Percentiles rank a stretch among this genome's conserved stretches.
phyloP scores from a whole-genome alignment of 1,284 basidiomycete species.

The Ceratobasidium sp. region DNA sequence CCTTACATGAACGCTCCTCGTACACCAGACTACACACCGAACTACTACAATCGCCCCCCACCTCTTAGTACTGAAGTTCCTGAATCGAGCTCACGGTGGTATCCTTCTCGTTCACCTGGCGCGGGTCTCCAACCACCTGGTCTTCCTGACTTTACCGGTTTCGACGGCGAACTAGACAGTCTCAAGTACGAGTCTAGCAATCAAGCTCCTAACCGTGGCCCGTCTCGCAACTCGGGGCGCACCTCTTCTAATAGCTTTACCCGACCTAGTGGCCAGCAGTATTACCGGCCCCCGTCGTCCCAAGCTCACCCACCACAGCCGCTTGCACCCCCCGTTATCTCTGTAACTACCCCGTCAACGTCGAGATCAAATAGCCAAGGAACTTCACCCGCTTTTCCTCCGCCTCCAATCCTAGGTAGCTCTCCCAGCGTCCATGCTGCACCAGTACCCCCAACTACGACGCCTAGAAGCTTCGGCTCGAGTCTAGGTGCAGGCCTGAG shows the following conservation, averaged over 20 bases:
- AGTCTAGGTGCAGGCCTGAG: slow-evolving; percentile 1
- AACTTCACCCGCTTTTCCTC: slow-evolving; percentile 4
- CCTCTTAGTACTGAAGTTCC: slow-evolving; percentile 16
- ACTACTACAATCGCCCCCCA: slow-evolving; percentile 6
- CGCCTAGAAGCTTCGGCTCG: slow-evolving; percentile 6
- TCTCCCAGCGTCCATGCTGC: slow-evolving; percentile 10
- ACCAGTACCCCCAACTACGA: neutral
- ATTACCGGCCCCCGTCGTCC: neutral
- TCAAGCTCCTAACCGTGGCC: neutral
- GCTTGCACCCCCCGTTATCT: neutral
- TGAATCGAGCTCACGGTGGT: slow-evolving; percentile 7
- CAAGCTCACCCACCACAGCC: neutral
- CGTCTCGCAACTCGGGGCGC: slow-evolving; percentile 27
- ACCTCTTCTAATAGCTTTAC: slow-evolving; percentile 6
- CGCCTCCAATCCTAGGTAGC: neutral
- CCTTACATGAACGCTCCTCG: slow-evolving; percentile 14
- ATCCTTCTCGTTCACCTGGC: slow-evolving; percentile 17
- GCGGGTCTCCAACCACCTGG: slow-evolving; percentile 16
- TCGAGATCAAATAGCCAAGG: slow-evolving; percentile 21
- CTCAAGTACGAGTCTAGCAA: slow-evolving; percentile 12
- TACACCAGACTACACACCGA: slow-evolving; percentile 3
- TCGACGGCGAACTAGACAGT: slow-evolving; percentile 30
- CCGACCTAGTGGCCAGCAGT: neutral
- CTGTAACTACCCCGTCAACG: slow-evolving; percentile 1
- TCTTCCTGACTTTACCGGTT: slow-evolving; percentile 29